phyloP scores from a whole-genome alignment of 2,329 filamentous ascomycete species.

The Diaporthe amygdali region DNA sequence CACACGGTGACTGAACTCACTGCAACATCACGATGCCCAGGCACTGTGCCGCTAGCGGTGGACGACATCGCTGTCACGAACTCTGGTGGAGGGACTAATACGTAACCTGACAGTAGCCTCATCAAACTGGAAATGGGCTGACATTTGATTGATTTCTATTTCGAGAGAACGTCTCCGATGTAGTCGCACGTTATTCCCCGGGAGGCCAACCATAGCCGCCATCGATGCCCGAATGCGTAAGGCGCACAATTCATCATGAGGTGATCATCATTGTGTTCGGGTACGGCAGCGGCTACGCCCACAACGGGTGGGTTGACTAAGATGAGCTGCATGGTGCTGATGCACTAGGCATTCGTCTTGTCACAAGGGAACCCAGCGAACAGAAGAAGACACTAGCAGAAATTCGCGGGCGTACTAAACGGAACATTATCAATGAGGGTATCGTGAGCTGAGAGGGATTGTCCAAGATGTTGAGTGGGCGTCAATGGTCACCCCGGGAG shows the following conservation, averaged over 20 bases:
- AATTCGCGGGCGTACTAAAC: background rate
- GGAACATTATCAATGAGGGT: slow-evolving; percentile 15
- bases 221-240: background rate
- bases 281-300: background rate
- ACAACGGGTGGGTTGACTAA: slow-evolving; percentile 4
- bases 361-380: background rate
- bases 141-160: slow-evolving; percentile 16
- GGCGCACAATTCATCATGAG: slow-evolving; percentile 10
- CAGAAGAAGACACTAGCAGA: background rate
- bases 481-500: background rate
- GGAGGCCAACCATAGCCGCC: background rate
- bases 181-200: slow-evolving; percentile 8
- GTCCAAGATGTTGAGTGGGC: background rate
- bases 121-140: slow-evolving; percentile 20
- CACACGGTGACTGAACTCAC: background rate
- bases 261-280: slow-evolving; percentile 21
- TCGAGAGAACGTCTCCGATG: slow-evolving; percentile 23
- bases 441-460: background rate
- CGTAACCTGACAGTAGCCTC: slow-evolving; percentile 15
- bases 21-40: background rate
- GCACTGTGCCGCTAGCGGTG: slow-evolving; percentile 10
- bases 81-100: slow-evolving; percentile 2
- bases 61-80: background rate
- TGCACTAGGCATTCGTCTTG: slow-evolving; percentile 3
- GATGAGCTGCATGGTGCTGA: slow-evolving; percentile 21